Evolutionary conservation across 352 stramenopile species (phyloP).

Genomic region (Globisporangium lucens): DNA sequence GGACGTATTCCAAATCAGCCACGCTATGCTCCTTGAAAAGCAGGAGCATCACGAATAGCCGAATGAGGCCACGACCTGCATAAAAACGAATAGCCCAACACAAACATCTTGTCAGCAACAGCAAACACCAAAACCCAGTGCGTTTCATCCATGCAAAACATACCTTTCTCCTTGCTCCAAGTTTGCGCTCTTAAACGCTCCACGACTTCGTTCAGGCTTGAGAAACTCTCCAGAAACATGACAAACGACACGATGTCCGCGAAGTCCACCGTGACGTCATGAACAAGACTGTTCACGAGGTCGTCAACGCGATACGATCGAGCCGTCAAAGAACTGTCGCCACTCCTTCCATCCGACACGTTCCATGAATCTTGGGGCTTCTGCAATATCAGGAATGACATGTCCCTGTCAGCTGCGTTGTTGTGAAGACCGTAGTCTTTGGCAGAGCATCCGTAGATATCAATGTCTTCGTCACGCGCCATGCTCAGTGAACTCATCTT

Average conservation of each 20-base stretch:
- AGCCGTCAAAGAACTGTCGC: slow-evolving; percentile 16
- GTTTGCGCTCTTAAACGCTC: slow-evolving; percentile 46
- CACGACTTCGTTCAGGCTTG: slow-evolving; percentile 58
- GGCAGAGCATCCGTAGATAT: slow-evolving; percentile 67
- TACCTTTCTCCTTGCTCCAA: slow-evolving; percentile 47
- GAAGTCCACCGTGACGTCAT: slow-evolving; percentile 42
- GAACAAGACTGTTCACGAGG: slow-evolving; percentile 32
- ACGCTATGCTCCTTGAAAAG: slow-evolving; percentile 47
- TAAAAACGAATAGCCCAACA: neutral
- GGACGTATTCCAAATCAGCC: slow-evolving; percentile 31
- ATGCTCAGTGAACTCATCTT: slow-evolving; percentile 26
- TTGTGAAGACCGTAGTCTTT: slow-evolving; percentile 44
- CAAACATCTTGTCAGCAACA: slow-evolving; percentile 6
- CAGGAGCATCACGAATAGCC: slow-evolving; percentile 57
- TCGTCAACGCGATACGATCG: slow-evolving; percentile 27
- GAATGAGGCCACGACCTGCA: slow-evolving; percentile 50
- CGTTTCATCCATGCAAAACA: slow-evolving; percentile 1
- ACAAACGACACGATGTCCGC: slow-evolving; percentile 66
- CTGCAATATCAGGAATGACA: slow-evolving; percentile 26
- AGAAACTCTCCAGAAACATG: slow-evolving; percentile 69
- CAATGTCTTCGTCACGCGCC: slow-evolving; percentile 26
- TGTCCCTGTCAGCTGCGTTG: slow-evolving; percentile 22
- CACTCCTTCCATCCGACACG: neutral
- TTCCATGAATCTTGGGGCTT: slow-evolving; percentile 28
- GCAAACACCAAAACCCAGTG: neutral